Evolutionary conservation across 805 yeast species (phyloP), one percentile per base, ranked within the genome.

Genomic region (Kuraishia borneana): DNA sequence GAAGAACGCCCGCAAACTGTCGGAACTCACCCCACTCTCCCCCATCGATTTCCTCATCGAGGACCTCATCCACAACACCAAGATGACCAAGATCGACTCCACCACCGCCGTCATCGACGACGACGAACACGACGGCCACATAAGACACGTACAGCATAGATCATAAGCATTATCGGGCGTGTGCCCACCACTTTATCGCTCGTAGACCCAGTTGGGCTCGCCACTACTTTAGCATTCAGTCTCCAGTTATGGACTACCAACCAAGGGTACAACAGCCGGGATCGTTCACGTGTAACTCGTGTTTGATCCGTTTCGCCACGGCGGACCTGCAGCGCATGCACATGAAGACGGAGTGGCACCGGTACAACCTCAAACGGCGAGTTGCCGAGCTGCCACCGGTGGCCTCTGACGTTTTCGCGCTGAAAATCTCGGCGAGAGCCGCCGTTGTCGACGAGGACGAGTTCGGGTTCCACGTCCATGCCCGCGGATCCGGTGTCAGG

Each of bases 341-440:
- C 42, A 66, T 66, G 72, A 62, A 60, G 39, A 53, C 66, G 4
- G 71, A 65, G 18, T 66, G 72, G 72, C 72, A 66, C 47, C 49
- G 71, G 39, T 66, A 66, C 44, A 66, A 66, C 42, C 54, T 66
- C 42, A 66, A 66, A 43, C 56, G 72, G 49, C 50, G 70, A 38
- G 72, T 65, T 9, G 70, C 71, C 3, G 60, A 58, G 39, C 51
- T 65, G 42, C 69, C 71, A 2, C 50, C 65, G 13, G 60, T 65
- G 19, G 54, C 58, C 34, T 67, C 66, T 32, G 65, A 56, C n/a
- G 35, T 31, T n/a, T 41, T 41, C 39, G 42, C 41, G 9, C 39
- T 36, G 30, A 41, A 41, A 34, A 39, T 41, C 29, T 32, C 37
- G 5, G 8, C 35, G 28, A 21, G 35, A 9, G 36, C 34, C 16